Percentiles rank a stretch among this genome's conserved stretches.
phyloP scores from a whole-genome alignment of 1,284 basidiomycete species.

The Leccinum griseonigrum region DNA sequence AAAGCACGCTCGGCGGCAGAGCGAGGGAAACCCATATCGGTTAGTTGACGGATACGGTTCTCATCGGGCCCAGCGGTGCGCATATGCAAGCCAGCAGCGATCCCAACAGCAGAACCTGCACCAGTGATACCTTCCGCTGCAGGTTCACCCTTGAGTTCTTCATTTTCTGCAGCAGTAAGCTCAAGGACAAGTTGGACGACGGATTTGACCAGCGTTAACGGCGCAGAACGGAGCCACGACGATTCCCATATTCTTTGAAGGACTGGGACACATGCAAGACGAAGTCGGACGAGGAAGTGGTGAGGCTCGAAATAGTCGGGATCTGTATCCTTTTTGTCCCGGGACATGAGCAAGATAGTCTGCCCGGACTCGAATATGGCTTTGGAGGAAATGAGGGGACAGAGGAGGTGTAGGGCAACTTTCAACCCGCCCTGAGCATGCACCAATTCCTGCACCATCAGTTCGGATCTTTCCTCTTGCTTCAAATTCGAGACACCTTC shows the following conservation, averaged over 20 bases:
- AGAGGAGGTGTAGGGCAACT: slow-evolving; percentile 76
- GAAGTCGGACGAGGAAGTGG: slow-evolving; percentile 82
- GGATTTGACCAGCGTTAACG: slow-evolving; percentile 69
- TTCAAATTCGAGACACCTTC: slow-evolving; percentile 47
- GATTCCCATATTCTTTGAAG: slow-evolving; percentile 79
- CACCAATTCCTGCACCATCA: slow-evolving; percentile 59
- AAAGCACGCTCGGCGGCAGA: slow-evolving; percentile 84
- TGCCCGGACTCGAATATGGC: slow-evolving; percentile 85
- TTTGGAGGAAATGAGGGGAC: slow-evolving; percentile 76
- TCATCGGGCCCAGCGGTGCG: slow-evolving; percentile 64
- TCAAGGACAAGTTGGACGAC: slow-evolving; percentile 80
- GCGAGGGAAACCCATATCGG: slow-evolving; percentile 96
- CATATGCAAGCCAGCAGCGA: slow-evolving; percentile 39
- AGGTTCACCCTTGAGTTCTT: slow-evolving; percentile 54
- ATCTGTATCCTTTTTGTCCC: slow-evolving; percentile 76
- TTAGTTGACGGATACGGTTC: slow-evolving; percentile 75
- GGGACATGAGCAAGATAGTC: slow-evolving; percentile 69
- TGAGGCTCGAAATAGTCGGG: slow-evolving; percentile 80
- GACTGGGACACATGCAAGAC: slow-evolving; percentile 69
- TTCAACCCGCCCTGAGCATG: slow-evolving; percentile 83
- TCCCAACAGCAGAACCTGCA: slow-evolving; percentile 31
- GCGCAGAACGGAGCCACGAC: slow-evolving; percentile 77
- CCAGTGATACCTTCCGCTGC: slow-evolving; percentile 23
- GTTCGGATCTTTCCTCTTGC: slow-evolving; percentile 55
- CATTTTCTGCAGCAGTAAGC: slow-evolving; percentile 80